phyloP scores from a whole-genome alignment of 2,329 filamentous ascomycete species.

The Pyricularia pennisetigena region DNA sequence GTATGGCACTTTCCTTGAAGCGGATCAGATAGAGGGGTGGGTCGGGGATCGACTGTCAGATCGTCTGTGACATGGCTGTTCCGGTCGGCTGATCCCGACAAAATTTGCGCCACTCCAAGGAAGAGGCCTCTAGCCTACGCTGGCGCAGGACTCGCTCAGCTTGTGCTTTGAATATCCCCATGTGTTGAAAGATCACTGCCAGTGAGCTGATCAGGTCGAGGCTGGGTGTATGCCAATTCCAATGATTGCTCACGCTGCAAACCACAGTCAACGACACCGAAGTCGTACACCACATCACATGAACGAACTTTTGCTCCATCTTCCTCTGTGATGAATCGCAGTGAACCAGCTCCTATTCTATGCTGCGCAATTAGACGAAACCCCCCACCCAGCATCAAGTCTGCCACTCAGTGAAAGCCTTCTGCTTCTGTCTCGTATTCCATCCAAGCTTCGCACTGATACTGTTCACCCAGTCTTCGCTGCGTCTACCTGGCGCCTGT shows the following conservation, averaged over 20 bases:
- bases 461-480: slow-evolving; percentile 75
- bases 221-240: neutral
- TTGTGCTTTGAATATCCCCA: neutral
- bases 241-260: neutral
- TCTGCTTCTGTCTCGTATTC: slow-evolving; percentile 74
- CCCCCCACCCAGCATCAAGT: neutral
- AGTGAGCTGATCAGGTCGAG: neutral
- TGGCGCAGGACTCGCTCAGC: neutral
- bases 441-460: slow-evolving; percentile 71
- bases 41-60: neutral
- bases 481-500: slow-evolving; percentile 55
- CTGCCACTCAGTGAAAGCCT: slow-evolving; percentile 43
- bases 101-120: neutral
- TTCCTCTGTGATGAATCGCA: neutral
- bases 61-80: neutral
- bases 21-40: neutral
- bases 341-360: neutral
- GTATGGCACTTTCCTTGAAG: neutral
- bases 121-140: neutral
- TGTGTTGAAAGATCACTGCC: neutral
- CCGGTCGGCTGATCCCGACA: neutral
- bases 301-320: neutral
- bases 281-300: neutral
- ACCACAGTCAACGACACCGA: neutral
- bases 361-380: neutral